Percentiles rank a stretch among this genome's conserved stretches.
phyloP scores from a whole-genome alignment of 2,329 filamentous ascomycete genomes.

The Epichloe scottii region DNA sequence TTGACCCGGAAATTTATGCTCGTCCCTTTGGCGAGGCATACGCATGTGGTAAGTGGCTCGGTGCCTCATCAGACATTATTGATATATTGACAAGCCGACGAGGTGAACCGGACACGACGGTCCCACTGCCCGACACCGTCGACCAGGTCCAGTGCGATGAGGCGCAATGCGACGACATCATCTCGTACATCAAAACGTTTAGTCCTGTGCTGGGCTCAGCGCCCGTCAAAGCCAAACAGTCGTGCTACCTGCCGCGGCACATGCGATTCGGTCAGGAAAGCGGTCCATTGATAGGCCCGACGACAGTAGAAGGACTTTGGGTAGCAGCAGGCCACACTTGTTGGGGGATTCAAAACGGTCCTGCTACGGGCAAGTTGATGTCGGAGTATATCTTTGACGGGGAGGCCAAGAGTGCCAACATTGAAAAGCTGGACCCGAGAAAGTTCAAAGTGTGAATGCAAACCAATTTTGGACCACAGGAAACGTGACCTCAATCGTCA shows the following conservation, averaged over 20 bases:
- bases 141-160: slow-evolving; percentile 67
- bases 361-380: slow-evolving; percentile 72
- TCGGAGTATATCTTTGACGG: slow-evolving; percentile 70
- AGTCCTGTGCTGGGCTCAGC: slow-evolving; percentile 54
- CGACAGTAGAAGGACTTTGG: slow-evolving; percentile 59
- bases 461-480: no score
- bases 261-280: slow-evolving; percentile 44
- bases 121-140: slow-evolving; percentile 63
- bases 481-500: no score
- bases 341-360: slow-evolving; percentile 96
- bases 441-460: slow-evolving; percentile 38
- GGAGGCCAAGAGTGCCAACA: slow-evolving; percentile 51
- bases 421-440: slow-evolving; percentile 54
- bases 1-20: slow-evolving; percentile 88
- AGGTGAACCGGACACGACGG: slow-evolving; percentile 64
- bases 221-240: slow-evolving; percentile 63
- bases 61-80: no score
- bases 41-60: slow-evolving; percentile 56
- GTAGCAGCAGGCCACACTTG: slow-evolving; percentile 88
- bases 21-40: slow-evolving; percentile 83
- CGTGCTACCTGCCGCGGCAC: slow-evolving; percentile 84
- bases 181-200: slow-evolving; percentile 61
- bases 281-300: slow-evolving; percentile 66
- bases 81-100: neutral
- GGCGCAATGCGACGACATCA: slow-evolving; percentile 69